These are phyloP conservation scores for Dunaliella sp. DNA, from an alignment of 139 green algal genomes.

Conservation along the genomic window DNA sequence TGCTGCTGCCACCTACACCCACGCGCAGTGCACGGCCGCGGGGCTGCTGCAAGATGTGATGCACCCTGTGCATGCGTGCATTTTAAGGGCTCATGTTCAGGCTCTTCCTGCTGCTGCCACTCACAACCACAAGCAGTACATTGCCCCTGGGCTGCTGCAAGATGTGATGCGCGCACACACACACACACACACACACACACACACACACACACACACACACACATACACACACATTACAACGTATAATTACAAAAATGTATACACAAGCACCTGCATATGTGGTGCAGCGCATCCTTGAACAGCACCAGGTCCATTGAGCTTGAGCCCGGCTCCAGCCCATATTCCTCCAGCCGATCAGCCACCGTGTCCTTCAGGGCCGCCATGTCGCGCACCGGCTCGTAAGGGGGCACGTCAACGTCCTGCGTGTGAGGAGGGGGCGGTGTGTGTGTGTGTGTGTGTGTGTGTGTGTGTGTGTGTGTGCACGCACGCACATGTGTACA, in stretches of 20 bases:
- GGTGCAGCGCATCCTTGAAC: constrained; percentile 79
- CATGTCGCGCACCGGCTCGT: constrained; percentile 73
- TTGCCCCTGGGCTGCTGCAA: constrained; percentile 79
- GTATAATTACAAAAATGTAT: no score
- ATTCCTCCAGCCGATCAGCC: constrained; percentile 78
- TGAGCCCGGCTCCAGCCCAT: constrained; percentile 70
- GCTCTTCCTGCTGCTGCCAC: constrained; percentile 76
- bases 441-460: no score
- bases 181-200: no score
- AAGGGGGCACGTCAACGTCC: constrained; percentile 69
- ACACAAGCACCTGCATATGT: constrained; percentile 79
- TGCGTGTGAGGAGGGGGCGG: no score
- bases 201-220: neutral
- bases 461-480: no score
- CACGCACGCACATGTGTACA: neutral
- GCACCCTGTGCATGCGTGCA: constrained; percentile 31
- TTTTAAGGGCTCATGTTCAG: no score
- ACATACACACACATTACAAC: neutral
- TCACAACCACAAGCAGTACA: constrained; percentile 82
- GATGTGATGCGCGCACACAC: constrained; percentile 74
- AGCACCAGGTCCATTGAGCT: constrained; percentile 79
- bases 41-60: constrained; percentile 78
- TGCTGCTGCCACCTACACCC: constrained; percentile 77
- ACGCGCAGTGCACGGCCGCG: constrained; percentile 81
- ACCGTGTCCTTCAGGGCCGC: constrained; percentile 67